phyloP scores from a whole-genome alignment of 2,329 filamentous ascomycete species.

The Clonostachys sp. region DNA sequence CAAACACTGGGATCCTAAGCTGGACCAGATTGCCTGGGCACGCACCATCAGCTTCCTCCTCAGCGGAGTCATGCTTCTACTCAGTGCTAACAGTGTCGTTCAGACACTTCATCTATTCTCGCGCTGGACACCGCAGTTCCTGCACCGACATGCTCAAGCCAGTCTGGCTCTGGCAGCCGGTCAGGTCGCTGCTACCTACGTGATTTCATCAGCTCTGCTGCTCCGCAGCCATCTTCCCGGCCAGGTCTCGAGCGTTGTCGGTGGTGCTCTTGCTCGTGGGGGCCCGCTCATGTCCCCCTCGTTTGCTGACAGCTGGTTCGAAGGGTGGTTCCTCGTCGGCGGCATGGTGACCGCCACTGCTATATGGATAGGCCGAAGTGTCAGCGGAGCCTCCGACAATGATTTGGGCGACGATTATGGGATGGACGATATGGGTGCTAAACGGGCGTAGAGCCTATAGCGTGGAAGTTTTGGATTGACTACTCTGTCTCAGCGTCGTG shows the following conservation, averaged over 20 bases:
- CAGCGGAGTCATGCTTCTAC: constrained; percentile 76
- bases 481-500: too few species aligned
- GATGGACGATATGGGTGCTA: constrained; percentile 67
- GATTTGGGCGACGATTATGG: constrained; percentile 49
- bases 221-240: constrained; percentile 73
- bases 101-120: constrained; percentile 82
- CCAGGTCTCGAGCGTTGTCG: constrained; percentile 73
- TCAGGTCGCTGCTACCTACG: constrained; percentile 80
- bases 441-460: constrained; percentile 41
- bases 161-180: constrained; percentile 68
- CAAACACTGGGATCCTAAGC: constrained; percentile 76
- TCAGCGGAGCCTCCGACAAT: constrained; percentile 27
- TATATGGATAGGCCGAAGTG: constrained; percentile 66
- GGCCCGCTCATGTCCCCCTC: constrained; percentile 57
- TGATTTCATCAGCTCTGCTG: constrained; percentile 74
- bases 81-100: constrained; percentile 77
- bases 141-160: constrained; percentile 71
- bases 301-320: constrained; percentile 74
- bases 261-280: constrained; percentile 60
- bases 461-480: too few species aligned
- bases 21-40: constrained; percentile 80
- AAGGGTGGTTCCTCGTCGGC: constrained; percentile 75
- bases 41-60: constrained; percentile 81
- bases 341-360: constrained; percentile 63
- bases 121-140: constrained; percentile 66